Evolutionary conservation across 306 rosid species (phyloP), one percentile per base, ranked within the genome.

Genomic region (Datisca glomerata): DNA sequence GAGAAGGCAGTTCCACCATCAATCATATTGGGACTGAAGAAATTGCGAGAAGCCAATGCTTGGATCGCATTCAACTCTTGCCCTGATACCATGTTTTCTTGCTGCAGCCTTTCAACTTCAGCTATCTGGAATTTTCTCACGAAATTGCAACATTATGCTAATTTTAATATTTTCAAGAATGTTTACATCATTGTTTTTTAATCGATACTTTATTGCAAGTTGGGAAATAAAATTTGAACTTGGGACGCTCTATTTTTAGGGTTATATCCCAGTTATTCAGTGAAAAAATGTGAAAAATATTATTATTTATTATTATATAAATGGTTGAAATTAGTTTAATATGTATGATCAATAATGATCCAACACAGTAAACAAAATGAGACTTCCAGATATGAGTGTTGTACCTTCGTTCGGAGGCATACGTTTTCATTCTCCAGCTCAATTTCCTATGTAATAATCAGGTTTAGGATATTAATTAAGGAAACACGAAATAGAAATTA

Each of bases 391-490:
- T n/a, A n/a, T n/a, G n/a, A n/a, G n/a, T n/a, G n/a, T n/a, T n/a
- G 10, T 67, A 83, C 97, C 91, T 89, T 89, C 14, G 91, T 72
- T 42, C 95, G 75, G 29, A 80, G 73, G 38, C 74, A 83, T 14
- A 74, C 64, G 63, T 89, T 89, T 43, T 89, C 97, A 20, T 77
- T 77, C 56, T 89, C 97, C 68, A 83, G 76, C 57, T 83, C 91
- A 33, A 76, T 64, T 63, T 79, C 93, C 97, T 87, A 21, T 18
- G 22, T 4, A n/a, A 3, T 28, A 50, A 38, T 32, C 21, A 25
- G 15, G 38, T 21, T 18, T 15, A 50, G 4, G 6, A 33, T 8
- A 12, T 15, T 21, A 5, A 15, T 17, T 18, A 3, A 17, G 12
- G 8, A 13, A 3, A 24, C 1, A 0, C 8, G 8, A 24, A 23